Percentiles rank a stretch among this genome's conserved stretches.
Evolutionary conservation across 78 protist genomes (phyloP).

Genomic region (Dictyostelium intermedium): DNA sequence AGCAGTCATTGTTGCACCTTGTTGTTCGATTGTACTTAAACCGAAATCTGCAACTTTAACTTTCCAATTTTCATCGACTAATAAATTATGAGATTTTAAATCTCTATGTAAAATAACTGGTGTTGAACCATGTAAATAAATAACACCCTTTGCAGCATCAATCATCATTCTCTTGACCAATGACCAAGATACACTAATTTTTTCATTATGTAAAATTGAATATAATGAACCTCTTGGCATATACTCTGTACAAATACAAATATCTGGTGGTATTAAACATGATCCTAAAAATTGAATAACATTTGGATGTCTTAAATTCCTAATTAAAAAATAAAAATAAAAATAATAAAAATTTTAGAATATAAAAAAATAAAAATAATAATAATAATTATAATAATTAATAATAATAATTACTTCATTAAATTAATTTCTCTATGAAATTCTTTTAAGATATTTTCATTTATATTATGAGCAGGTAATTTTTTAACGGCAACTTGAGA

Average conservation of each 20-base stretch:
- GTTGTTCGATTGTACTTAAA: conserved; percentile 60
- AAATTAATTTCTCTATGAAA: conserved; percentile 69
- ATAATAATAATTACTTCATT: conserved; percentile 47
- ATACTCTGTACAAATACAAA: conserved; percentile 82
- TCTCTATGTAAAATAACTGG: conserved; percentile 84
- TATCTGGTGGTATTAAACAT: conserved; percentile 74
- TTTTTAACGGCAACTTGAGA: conserved; percentile 79
- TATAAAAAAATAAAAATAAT: too few species aligned
- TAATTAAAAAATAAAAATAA: neutral
- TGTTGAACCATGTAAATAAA: conserved; percentile 74
- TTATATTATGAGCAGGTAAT: conserved; percentile 69
- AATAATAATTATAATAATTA: neutral
- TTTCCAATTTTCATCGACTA: conserved; percentile 82
- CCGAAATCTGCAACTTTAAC: conserved; percentile 87
- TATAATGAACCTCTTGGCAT: conserved; percentile 81
- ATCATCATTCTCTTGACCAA: conserved; percentile 24
- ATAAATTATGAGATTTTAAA: conserved; percentile 79
- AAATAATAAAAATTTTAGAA: neutral
- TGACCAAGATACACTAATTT: neutral
- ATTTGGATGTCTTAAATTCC: conserved; percentile 81
- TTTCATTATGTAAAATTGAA: conserved; percentile 41
- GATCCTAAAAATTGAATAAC: conserved; percentile 83
- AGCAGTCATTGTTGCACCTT: conserved; percentile 74
- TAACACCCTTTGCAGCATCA: conserved; percentile 73
- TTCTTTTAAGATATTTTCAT: conserved; percentile 60